Percentiles rank a stretch among this genome's conserved stretches.
Evolutionary conservation across 345 rosid species (phyloP).

Genomic region (Nephelium lappaceum): DNA sequence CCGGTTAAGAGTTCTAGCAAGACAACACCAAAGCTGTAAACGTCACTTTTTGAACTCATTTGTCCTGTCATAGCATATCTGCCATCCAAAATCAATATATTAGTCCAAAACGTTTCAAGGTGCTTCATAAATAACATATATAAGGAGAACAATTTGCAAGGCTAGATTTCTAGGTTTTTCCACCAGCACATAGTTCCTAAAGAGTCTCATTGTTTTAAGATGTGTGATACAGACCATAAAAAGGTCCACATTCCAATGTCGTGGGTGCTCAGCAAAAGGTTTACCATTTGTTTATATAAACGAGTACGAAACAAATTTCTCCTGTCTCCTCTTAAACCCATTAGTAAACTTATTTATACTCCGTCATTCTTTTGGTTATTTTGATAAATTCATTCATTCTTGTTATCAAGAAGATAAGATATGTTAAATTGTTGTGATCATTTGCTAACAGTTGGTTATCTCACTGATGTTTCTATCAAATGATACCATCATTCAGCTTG

Average conservation of each 20-base stretch:
- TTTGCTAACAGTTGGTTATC: not conserved
- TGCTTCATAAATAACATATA: not conserved
- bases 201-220: not conserved
- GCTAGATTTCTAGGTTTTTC: not conserved
- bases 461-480: not conserved
- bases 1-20: conserved; percentile 82
- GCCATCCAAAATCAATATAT: conserved; percentile 16
- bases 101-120: not conserved
- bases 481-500: not conserved
- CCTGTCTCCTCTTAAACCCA: not conserved
- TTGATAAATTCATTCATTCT: not conserved
- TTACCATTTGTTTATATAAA: not conserved
- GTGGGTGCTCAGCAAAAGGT: not conserved
- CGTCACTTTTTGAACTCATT: conserved; percentile 76
- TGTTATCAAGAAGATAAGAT: too few relatives aligned
- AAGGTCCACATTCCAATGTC: not conserved
- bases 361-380: not conserved
- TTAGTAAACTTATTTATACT: not conserved
- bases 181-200: not conserved
- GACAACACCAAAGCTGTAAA: conserved; percentile 83
- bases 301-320: not conserved
- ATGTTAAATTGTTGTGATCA: too few relatives aligned
- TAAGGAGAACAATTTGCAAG: not conserved
- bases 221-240: not conserved
- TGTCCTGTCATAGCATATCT: conserved; percentile 89